Percentiles rank a stretch among this genome's conserved stretches.
Conservation (phyloP, 2,329 filamentous ascomycete genomes). For the Coccinonectria pachysandricola region DNA sequence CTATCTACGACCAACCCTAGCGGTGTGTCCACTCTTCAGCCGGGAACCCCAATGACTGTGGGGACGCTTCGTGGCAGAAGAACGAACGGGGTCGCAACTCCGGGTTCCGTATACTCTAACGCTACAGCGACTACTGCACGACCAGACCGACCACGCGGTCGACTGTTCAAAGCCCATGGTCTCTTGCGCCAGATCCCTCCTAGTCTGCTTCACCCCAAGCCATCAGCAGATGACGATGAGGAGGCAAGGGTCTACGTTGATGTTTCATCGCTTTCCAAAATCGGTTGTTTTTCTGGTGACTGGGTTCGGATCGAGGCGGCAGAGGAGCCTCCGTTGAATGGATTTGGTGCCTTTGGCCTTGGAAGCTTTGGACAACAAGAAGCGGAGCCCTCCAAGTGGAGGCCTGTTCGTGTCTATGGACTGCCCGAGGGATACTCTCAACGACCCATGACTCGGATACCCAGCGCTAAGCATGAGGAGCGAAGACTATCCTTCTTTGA, state of each 20-base stretch:
- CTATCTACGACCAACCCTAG: constrained; percentile 70
- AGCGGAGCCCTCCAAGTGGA: constrained; percentile 57
- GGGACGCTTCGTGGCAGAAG: constrained; percentile 47
- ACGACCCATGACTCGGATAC: constrained; percentile 50
- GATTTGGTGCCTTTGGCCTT: constrained; percentile 55
- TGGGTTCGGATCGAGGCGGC: constrained; percentile 82
- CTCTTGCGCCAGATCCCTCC: constrained; percentile 61
- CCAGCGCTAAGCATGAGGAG: constrained; percentile 41
- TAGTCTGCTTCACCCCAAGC: constrained; percentile 76
- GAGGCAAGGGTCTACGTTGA: constrained; percentile 87
- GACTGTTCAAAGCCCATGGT: constrained; percentile 75
- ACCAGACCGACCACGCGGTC: constrained; percentile 60
- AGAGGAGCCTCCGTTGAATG: constrained; percentile 60
- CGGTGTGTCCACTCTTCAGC: constrained; percentile 66
- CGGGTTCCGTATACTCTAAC: constrained; percentile 80
- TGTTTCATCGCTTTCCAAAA: constrained; percentile 70
- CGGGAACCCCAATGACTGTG: constrained; percentile 69
- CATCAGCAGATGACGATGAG: constrained; percentile 67
- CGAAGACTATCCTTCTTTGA: constrained; percentile 54
- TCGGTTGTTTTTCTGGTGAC: constrained; percentile 95
- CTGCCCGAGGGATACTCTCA: constrained; percentile 65
- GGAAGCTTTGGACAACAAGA: constrained; percentile 46
- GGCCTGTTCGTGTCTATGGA: constrained; percentile 80
- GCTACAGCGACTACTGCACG: constrained; percentile 78
- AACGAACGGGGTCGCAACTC: constrained; percentile 66